These are phyloP conservation scores for Saccharomyces pastorianus DNA, from an alignment of 1,139 yeast genomes.

Conservation along the genomic window DNA sequence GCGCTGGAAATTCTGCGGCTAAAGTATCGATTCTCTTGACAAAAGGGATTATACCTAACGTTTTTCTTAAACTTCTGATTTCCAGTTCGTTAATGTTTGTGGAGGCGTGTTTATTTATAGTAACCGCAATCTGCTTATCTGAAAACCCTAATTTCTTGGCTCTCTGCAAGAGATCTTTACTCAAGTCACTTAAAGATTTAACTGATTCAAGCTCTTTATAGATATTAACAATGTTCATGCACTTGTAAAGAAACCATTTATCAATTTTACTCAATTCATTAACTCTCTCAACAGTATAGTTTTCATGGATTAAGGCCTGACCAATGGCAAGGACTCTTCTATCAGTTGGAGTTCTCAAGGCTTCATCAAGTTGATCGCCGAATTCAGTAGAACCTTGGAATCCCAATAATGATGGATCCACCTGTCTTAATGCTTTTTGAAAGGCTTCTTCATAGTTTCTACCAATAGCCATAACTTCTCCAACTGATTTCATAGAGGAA, in stretches of 20 bases:
- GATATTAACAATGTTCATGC: constrained; percentile 83
- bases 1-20: constrained; percentile 98
- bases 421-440: constrained; percentile 96
- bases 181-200: constrained; percentile 50
- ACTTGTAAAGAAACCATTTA: constrained; percentile 90
- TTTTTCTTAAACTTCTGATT: constrained; percentile 72
- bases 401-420: constrained; percentile 89
- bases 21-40: constrained; percentile 95
- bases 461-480: constrained; percentile 99
- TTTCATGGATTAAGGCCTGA: constrained; percentile 85
- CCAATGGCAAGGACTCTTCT: constrained; percentile 98
- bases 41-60: constrained; percentile 76
- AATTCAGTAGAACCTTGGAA: constrained; percentile 73
- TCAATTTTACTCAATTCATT: constrained; percentile 89
- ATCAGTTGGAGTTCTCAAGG: constrained; percentile 84
- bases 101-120: constrained; percentile 44
- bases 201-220: constrained; percentile 67
- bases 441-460: constrained; percentile 95
- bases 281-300: constrained; percentile 82
- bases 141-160: constrained; percentile 94
- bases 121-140: constrained; percentile 82
- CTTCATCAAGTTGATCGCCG: constrained; percentile 66
- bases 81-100: constrained; percentile 47
- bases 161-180: constrained; percentile 59
- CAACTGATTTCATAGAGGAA: constrained; percentile 96